These are phyloP conservation scores for Apiospora aurea DNA, from an alignment of 2,329 filamentous ascomycete species.

Conservation along the genomic window DNA sequence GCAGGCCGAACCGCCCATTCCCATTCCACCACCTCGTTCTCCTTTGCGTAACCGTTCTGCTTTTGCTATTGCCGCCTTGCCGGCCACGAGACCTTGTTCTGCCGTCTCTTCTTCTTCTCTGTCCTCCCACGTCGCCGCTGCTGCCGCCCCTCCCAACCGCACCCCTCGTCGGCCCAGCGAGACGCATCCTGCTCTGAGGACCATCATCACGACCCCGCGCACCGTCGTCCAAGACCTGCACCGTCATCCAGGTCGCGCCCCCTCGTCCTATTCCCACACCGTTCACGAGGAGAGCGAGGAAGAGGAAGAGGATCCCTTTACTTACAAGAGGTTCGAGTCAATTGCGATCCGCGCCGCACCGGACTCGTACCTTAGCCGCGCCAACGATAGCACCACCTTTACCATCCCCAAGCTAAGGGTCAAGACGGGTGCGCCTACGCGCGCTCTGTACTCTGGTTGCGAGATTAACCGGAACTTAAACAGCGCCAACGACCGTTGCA, in stretches of 20 bases:
- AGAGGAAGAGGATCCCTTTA: constrained; percentile 43
- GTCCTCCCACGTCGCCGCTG: constrained; percentile 33
- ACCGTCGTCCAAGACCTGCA: constrained; percentile 52
- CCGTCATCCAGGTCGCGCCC: constrained; percentile 62
- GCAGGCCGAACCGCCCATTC: constrained; percentile 64
- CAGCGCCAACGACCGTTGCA: constrained; percentile 30
- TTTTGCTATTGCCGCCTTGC: not conserved
- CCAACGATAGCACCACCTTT: constrained; percentile 26
- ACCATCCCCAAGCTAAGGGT: constrained; percentile 36
- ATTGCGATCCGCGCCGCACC: constrained; percentile 30
- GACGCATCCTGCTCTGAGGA: constrained; percentile 61
- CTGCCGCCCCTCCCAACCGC: constrained; percentile 30
- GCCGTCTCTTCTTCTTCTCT: constrained; percentile 11
- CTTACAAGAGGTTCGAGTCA: constrained; percentile 37
- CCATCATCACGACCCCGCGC: constrained; percentile 40
- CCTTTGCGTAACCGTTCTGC: constrained; percentile 38
- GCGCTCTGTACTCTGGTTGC: constrained; percentile 42
- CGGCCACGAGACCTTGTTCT: not conserved
- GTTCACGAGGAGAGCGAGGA: constrained; percentile 51
- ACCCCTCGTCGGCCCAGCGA: constrained; percentile 49
- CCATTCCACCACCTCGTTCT: constrained; percentile 54
- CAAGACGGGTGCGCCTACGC: constrained; percentile 37
- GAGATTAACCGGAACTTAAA: constrained; percentile 30
- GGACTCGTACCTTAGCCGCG: constrained; percentile 26
- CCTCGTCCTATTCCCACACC: constrained; percentile 43